Base-by-base conservation (phyloP, 352 stramenopile genomes). In the Globisporangium emineosum region DNA sequence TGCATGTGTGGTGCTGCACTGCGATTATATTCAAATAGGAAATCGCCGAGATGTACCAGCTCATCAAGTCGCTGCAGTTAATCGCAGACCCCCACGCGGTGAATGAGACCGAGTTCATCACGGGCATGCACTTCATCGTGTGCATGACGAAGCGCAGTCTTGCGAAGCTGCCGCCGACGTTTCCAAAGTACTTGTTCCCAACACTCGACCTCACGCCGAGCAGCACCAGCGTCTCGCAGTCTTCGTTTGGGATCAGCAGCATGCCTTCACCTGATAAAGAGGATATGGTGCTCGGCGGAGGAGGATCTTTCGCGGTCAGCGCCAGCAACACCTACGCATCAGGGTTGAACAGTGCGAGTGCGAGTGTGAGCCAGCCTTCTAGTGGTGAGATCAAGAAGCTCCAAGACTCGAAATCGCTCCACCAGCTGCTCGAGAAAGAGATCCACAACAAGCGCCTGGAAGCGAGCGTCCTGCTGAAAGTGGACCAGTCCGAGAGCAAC, bases 71-170 rank as follows among this genome's bases (percentile, higher is more conserved):
- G 19, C 69, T 81, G 30, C 62, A 74, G 3, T 23, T 89, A 30
- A 52, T 76, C n/a, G 21, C 54, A 0, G 75, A 87, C 55, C 5
- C 50, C 1, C 17, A 73, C 27, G 45, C 60, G 13, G 67, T 93
- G 63, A 76, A 71, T 47, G 73, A 78, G 61, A 77, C 72, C 27
- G 79, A 89, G 64, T 93, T 93, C 61, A 62, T 80, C 50, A 75
- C 87, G 57, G 78, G 67, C 37, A 93, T 93, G 84, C 84, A 93
- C 69, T 70, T 93, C 19, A 91, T 93, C 54, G 77, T 91, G 68
- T 93, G 84, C 62, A 79, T 84, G 57, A 90, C 84, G 27, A 90
- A 90, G 65, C 81, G 84, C 33, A 81, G 70, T 49, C 68, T 91
- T n/a, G 62, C 65, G 0, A 67, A 66, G 40, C 68, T 93, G 42